phyloP scores from a whole-genome alignment of 1,284 basidiomycete genomes.

The Cryptococcus jaspeensis region DNA sequence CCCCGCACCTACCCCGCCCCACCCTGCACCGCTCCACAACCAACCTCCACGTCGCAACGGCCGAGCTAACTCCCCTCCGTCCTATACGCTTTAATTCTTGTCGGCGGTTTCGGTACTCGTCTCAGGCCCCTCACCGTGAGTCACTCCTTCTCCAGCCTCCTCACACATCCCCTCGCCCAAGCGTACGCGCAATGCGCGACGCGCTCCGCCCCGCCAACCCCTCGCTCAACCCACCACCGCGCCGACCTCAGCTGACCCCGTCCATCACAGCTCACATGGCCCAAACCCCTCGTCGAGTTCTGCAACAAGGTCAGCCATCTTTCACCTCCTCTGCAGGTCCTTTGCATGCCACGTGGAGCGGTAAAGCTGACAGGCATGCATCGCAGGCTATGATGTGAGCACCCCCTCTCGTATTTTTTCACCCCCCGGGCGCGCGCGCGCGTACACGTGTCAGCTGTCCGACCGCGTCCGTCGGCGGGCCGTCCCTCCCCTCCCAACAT shows the following conservation, averaged over 20 bases:
- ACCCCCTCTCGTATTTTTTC: background rate
- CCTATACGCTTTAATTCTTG: constrained; percentile 52
- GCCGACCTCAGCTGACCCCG: constrained; percentile 4
- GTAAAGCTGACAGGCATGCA: background rate
- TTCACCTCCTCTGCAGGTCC: background rate
- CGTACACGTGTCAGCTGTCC: background rate
- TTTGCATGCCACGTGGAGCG: background rate
- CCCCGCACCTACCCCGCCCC: background rate
- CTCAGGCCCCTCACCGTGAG: constrained; percentile 57
- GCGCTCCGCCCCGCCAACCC: background rate
- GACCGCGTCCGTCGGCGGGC: too few relatives aligned
- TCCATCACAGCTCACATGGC: constrained; percentile 45
- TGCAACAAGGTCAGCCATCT: constrained; percentile 52
- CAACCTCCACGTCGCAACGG: background rate
- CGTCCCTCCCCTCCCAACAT: background rate
- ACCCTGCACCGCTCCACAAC: background rate
- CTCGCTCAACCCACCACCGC: background rate
- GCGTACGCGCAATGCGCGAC: background rate
- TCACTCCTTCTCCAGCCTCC: background rate
- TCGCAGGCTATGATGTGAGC: constrained; percentile 51
- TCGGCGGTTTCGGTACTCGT: constrained; percentile 57
- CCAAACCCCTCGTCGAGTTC: constrained; percentile 58
- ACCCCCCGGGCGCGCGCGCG: background rate
- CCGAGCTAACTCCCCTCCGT: constrained; percentile 22
- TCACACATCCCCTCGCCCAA: too few relatives aligned